phyloP scores from a whole-genome alignment of 345 rosid species.

The Dipteronia dyeriana region DNA sequence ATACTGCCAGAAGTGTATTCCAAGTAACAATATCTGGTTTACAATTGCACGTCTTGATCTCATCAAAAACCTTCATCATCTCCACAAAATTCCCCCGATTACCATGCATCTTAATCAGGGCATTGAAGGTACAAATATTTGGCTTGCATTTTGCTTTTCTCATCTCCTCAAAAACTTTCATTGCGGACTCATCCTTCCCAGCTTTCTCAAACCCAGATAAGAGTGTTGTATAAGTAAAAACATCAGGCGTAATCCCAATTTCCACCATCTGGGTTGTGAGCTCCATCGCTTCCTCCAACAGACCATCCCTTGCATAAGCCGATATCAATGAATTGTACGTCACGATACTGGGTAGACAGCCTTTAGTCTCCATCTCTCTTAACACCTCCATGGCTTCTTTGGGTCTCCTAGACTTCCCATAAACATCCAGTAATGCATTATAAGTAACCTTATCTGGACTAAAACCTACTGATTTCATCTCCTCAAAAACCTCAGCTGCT shows the following conservation, averaged over 20 bases:
- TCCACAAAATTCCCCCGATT: slow-evolving; percentile 80
- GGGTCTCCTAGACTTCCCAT: slow-evolving; percentile 86
- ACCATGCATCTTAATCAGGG: slow-evolving; percentile 91
- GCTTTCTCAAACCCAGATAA: slow-evolving; percentile 84
- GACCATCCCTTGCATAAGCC: slow-evolving; percentile 81
- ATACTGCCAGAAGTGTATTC: slow-evolving; percentile 89
- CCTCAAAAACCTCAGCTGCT: slow-evolving; percentile 68
- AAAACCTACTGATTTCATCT: slow-evolving; percentile 78
- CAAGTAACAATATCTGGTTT: slow-evolving; percentile 87
- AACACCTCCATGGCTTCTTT: slow-evolving; percentile 82
- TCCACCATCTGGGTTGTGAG: slow-evolving; percentile 70
- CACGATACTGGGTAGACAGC: slow-evolving; percentile 67
- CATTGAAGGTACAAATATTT: slow-evolving; percentile 91
- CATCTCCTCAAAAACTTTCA: slow-evolving; percentile 84
- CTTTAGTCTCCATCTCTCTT: slow-evolving; percentile 74
- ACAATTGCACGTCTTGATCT: slow-evolving; percentile 64
- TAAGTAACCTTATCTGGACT: slow-evolving; percentile 79
- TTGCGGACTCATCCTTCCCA: slow-evolving; percentile 82
- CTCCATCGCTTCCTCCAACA: slow-evolving; percentile 73
- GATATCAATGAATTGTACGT: slow-evolving; percentile 87
- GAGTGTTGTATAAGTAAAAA: slow-evolving; percentile 92
- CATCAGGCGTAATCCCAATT: slow-evolving; percentile 81
- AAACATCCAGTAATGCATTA: slow-evolving; percentile 80
- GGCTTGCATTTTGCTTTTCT: slow-evolving; percentile 72
- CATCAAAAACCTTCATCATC: slow-evolving; percentile 93